These are phyloP conservation scores for Phytophthora macrochlamydospora DNA, from an alignment of 352 stramenopile species.

Conservation along the genomic window DNA sequence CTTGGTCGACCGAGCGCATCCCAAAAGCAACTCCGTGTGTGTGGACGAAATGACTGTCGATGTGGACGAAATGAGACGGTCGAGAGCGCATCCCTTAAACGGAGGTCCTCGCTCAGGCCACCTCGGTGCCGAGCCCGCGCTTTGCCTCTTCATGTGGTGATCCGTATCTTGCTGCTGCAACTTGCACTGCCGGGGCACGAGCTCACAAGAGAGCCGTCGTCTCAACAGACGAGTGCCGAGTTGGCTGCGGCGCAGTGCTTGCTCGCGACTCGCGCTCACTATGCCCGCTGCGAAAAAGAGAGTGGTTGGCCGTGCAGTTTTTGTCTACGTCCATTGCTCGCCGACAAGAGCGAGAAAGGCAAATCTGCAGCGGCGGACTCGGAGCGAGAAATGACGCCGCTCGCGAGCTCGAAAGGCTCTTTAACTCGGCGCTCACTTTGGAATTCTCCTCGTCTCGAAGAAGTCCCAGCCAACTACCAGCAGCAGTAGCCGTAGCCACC, in stretches of 20 bases:
- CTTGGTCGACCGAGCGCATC: slow-evolving; percentile 4
- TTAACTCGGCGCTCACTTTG: slow-evolving; percentile 30
- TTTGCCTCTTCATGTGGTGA: slow-evolving; percentile 9
- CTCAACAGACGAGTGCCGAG: neutral
- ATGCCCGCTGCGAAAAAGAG: slow-evolving; percentile 26
- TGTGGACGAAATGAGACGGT: slow-evolving; percentile 3
- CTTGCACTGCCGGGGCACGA: slow-evolving; percentile 11
- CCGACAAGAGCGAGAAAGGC: slow-evolving; percentile 10
- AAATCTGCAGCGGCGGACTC: slow-evolving; percentile 24
- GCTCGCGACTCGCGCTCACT: slow-evolving; percentile 13
- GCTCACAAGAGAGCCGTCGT: neutral
- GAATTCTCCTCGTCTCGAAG: slow-evolving; percentile 27
- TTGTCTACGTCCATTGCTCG: slow-evolving; percentile 18
- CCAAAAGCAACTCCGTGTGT: neutral
- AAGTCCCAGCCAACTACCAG: slow-evolving; percentile 9
- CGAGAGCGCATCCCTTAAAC: slow-evolving; percentile 12
- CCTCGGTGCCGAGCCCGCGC: neutral
- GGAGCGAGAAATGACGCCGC: slow-evolving; percentile 5
- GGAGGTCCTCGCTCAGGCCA: neutral
- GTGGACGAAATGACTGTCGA: no score
- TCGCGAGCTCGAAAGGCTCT: slow-evolving; percentile 8
- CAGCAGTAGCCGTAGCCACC: slow-evolving; percentile 7
- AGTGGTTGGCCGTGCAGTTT: slow-evolving; percentile 15
- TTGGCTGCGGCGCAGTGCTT: slow-evolving; percentile 6
- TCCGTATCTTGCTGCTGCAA: slow-evolving; percentile 21